Conservation (phyloP, 306 rosid genomes). For the Rosa rugosa region DNA sequence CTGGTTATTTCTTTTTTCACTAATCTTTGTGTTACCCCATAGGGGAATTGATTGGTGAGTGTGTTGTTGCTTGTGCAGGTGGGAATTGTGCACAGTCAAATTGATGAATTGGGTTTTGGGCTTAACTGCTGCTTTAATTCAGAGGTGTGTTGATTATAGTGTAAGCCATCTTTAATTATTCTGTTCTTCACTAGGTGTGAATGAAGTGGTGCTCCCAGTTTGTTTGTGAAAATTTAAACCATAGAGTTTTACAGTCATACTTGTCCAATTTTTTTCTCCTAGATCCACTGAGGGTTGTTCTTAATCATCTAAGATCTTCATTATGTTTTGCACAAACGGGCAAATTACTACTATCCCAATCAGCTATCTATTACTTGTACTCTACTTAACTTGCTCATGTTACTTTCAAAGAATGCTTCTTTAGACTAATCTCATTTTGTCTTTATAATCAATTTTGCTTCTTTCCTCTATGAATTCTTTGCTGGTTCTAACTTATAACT, state of each 20-base stretch:
- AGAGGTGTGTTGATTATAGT: constrained; percentile 81
- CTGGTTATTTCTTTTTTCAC: background rate
- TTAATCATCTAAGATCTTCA: constrained; percentile 31
- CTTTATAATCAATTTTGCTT: background rate
- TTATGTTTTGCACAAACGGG: constrained; percentile 26
- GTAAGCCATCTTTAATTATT: constrained; percentile 47
- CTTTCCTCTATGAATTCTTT: background rate
- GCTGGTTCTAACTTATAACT: background rate
- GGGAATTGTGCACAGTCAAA: constrained; percentile 52
- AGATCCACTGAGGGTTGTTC: constrained; percentile 29
- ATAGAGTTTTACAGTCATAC: constrained; percentile 57
- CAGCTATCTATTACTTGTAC: constrained; percentile 16
- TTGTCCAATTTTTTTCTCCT: constrained; percentile 36
- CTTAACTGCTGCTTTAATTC: constrained; percentile 61
- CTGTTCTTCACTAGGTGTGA: constrained; percentile 57
- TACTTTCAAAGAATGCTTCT: constrained; percentile 16
- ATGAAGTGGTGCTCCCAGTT: constrained; percentile 57
- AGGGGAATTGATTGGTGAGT: constrained; percentile 21
- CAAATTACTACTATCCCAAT: constrained; percentile 16
- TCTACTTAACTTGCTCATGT: constrained; percentile 17
- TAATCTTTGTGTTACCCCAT: background rate
- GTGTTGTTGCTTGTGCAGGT: constrained; percentile 59
- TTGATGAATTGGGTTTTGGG: constrained; percentile 55
- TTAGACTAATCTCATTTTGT: constrained; percentile 13
- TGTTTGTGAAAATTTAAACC: constrained; percentile 60